Base-by-base conservation (phyloP, 1,284 basidiomycete genomes). In the Apiotrichum domesticum region DNA sequence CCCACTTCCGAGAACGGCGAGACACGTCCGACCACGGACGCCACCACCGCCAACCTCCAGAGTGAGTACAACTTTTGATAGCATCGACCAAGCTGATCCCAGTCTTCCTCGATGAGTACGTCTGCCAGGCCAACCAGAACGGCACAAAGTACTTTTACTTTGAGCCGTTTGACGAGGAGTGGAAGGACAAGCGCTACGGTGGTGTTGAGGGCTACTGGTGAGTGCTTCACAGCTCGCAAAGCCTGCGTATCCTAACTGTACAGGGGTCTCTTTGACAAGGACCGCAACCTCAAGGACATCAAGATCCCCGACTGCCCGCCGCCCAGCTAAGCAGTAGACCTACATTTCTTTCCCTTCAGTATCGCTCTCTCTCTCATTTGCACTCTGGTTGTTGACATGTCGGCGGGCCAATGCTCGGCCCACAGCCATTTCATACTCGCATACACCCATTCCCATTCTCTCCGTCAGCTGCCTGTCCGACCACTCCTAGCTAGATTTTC, bases 41-140 rank as follows among this genome's bases (percentile, higher is more conserved):
- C 51, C 43, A 35, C 11, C 40, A 42, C 29, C 39, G 39, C 76
- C 21, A 45, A 56, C 48, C 60, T 58, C 32, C 60, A 62, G 54
- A 42, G 14, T 45, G 29, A 39, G 88, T 47, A 33, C 8, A 7
- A 34, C 13, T 6, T 11, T 7, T 34, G 9, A 11, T 11, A 34
- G 29, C 5, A 34, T 46, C 4, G 29, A 39, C 37, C 37, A 39
- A 39, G 7, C 37, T 8, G 37, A 8, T 39, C 37, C 37, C 46
- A 48, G 41, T 33, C 7, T 95, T 91, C 80, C 71, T 98, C 51
- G 81, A 95, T 68, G 84, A 82, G 0, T 98, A 90, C 67, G 85
- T 94, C 34, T 98, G 94, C 73, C 82, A 87, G 65, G 87, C 92
- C 9, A 97, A 93, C 74, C 56, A 72, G 39, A 88, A 91, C 64